Evolutionary conservation across 345 rosid species (phyloP).

Genomic region (Triadica sebifera): DNA sequence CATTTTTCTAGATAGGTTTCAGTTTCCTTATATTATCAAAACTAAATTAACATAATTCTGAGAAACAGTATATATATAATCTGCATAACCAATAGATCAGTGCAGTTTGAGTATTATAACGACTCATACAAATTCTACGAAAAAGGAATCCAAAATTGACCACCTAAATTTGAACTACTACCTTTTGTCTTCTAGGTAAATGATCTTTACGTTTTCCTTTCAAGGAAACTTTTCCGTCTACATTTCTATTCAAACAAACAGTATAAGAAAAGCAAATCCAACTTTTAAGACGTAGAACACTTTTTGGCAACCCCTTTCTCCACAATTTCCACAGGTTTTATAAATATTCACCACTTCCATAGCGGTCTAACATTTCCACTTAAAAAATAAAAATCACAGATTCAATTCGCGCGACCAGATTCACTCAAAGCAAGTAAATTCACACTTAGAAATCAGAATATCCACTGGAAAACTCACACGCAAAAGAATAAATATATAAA

Average conservation of each 20-base stretch:
- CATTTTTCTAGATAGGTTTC: neutral
- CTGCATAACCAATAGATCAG: neutral
- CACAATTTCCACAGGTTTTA: neutral
- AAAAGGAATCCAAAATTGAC: neutral
- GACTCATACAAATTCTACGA: neutral
- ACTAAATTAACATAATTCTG: too few relatives aligned
- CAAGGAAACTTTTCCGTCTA: too few relatives aligned
- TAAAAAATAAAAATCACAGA: neutral
- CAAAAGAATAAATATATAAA: neutral
- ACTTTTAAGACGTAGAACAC: neutral
- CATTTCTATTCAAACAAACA: neutral
- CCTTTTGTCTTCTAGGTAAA: neutral
- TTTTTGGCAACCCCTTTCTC: neutral
- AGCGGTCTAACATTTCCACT: neutral
- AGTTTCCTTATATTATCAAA: neutral
- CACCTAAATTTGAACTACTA: neutral
- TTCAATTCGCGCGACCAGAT: neutral
- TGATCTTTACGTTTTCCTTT: neutral
- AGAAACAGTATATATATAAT: too few relatives aligned
- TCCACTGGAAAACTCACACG: neutral
- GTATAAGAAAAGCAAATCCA: neutral
- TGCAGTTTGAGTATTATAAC: neutral
- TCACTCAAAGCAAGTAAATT: neutral
- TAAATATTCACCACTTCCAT: neutral
- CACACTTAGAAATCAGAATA: neutral